Evolutionary conservation across 169 alveolate species (phyloP).

Genomic region (Cryptosporidium felis): DNA sequence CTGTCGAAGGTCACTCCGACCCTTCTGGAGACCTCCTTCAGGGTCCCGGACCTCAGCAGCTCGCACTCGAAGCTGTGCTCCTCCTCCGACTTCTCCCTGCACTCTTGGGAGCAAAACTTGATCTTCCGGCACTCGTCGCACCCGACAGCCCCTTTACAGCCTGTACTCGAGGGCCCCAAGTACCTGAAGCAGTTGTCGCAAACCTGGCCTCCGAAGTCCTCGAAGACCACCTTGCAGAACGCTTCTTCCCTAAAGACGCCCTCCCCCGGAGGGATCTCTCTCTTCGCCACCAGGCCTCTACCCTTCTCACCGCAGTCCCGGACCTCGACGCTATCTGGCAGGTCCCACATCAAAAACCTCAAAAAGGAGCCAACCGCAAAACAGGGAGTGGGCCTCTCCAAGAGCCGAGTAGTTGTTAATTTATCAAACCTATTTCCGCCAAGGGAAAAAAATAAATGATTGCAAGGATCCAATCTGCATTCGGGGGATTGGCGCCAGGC

Average conservation of each 20-base stretch:
- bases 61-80: slow-evolving; percentile 37
- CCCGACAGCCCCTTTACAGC: background rate
- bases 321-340: slow-evolving; percentile 8
- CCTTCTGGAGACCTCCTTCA: background rate
- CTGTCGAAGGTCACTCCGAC: slow-evolving; percentile 51
- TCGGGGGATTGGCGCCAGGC: too few species aligned
- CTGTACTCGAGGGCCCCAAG: background rate
- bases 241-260: slow-evolving; percentile 7
- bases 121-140: slow-evolving; percentile 24
- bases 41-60: background rate
- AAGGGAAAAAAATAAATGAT: too few species aligned
- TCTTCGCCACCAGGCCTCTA: slow-evolving; percentile 16
- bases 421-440: too few species aligned
- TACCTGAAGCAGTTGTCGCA: slow-evolving; percentile 39
- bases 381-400: background rate
- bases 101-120: slow-evolving; percentile 24
- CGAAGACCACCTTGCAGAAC: slow-evolving; percentile 4
- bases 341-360: slow-evolving; percentile 6
- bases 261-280: slow-evolving; percentile 30
- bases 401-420: background rate
- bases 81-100: background rate
- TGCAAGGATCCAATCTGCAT: too few species aligned
- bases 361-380: background rate
- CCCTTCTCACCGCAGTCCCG: slow-evolving; percentile 4
- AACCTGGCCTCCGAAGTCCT: background rate